phyloP scores from a whole-genome alignment of 1,284 basidiomycete species.

The Trametes pubescens region DNA sequence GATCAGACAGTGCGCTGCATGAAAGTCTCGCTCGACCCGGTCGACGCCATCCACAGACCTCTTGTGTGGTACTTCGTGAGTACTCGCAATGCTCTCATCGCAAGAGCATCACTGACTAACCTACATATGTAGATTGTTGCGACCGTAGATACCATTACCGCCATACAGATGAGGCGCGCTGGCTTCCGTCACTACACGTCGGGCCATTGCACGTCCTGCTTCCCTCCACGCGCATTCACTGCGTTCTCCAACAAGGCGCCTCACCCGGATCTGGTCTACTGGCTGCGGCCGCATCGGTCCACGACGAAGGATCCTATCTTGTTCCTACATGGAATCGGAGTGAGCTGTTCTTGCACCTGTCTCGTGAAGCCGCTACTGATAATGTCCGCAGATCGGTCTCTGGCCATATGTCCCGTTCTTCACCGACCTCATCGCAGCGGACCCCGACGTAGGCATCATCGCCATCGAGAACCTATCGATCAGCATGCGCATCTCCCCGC shows the following conservation, averaged over 20 bases:
- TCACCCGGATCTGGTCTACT: conserved; percentile 58
- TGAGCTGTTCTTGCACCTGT: conserved; percentile 42
- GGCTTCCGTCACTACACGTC: conserved; percentile 65
- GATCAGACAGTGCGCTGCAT: conserved; percentile 52
- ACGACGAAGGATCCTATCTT: conserved; percentile 57
- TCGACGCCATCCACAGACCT: conserved; percentile 61
- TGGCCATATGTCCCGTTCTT: conserved; percentile 63
- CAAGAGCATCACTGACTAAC: neutral
- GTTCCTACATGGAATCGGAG: conserved; percentile 73
- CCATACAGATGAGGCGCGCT: conserved; percentile 45
- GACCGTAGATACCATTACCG: conserved; percentile 56
- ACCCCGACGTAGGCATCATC: conserved; percentile 60
- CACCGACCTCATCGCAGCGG: conserved; percentile 48
- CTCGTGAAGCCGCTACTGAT: neutral
- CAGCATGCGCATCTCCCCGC: conserved; percentile 62
- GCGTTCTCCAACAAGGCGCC: conserved; percentile 53
- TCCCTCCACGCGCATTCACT: conserved; percentile 61
- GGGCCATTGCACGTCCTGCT: conserved; percentile 48
- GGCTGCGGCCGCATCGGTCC: conserved; percentile 66
- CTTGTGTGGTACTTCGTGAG: conserved; percentile 69
- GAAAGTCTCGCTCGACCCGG: conserved; percentile 63
- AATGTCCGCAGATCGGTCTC: conserved; percentile 59
- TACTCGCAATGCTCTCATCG: conserved; percentile 18
- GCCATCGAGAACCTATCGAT: conserved; percentile 67
- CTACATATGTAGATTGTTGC: conserved; percentile 55